phyloP scores from a whole-genome alignment of 1,284 basidiomycete genomes.

The Irpex sp. region DNA sequence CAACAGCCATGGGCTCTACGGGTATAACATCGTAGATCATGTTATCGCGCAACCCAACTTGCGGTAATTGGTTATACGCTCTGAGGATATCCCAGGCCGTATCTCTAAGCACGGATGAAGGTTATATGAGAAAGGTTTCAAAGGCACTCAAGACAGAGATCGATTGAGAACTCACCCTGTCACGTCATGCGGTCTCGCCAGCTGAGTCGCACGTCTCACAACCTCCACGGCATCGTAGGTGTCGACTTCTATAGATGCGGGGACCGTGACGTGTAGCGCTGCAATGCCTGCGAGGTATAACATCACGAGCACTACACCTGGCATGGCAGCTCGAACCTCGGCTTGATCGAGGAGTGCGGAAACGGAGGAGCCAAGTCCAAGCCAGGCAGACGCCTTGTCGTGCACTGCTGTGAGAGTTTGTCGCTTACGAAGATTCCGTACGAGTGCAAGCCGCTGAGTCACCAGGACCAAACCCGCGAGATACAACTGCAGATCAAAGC shows the following conservation, averaged over 20 bases:
- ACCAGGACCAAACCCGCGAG: background rate
- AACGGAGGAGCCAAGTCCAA: background rate
- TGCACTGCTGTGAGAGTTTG: background rate
- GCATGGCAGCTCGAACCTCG: background rate
- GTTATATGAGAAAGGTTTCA: background rate
- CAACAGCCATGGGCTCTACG: background rate
- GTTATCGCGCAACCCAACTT: background rate
- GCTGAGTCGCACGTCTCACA: background rate
- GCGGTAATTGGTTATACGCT: background rate
- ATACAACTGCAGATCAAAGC: background rate
- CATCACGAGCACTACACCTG: background rate
- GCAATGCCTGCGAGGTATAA: background rate
- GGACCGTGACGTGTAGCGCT: constrained; percentile 1
- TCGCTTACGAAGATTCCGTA: background rate
- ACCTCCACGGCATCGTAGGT: background rate
- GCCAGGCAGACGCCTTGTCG: background rate
- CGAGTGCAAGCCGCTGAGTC: background rate
- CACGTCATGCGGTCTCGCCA: background rate
- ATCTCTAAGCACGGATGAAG: too few relatives aligned
- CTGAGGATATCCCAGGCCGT: background rate
- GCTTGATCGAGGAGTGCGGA: background rate
- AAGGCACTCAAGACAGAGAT: too few relatives aligned
- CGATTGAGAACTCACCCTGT: background rate
- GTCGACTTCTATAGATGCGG: background rate
- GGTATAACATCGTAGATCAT: constrained; percentile 11